Base-by-base conservation (phyloP, 371 early-diverging fungal genomes). In the Coemansia sp. region DNA sequence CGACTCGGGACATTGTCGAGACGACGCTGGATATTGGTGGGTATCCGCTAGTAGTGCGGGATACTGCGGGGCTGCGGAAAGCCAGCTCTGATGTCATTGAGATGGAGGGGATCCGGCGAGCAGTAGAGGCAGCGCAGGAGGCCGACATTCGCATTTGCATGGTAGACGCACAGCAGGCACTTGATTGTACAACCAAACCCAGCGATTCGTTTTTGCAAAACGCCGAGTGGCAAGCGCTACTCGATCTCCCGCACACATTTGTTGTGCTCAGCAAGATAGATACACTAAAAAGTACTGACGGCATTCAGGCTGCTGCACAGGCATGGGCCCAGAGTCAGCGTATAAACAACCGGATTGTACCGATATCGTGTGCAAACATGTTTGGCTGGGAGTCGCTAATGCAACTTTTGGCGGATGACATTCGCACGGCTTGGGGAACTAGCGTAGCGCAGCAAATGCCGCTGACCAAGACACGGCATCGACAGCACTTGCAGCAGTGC, bases 1-100 rank as follows among this genome's bases (percentile, higher is more conserved):
- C 94, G 7, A 93, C 93, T 11, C 70, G 94, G 4, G 94, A 93
- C 79, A 70, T 92, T 0, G 85, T 93, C 1, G 92, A 92, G 64
- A 85, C 86, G 1, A 87, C 86, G 8, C 48, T 92, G 32, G 85
- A 92, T 63, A 72, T 92, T 48, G 92, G 87, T 15, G 92, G 92
- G 12, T 91, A 87, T 67, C 92, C 91, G 6, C 82, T 92, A 6
- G 67, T 90, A 8, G 70, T 93, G 13, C 83, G 88, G 5, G 92
- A 93, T 65, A 91, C 93, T 9, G 94, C 94, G 4, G 94, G 94
- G 4, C 53, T 93, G 53, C 82, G 91, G 39, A 78, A 81, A 17
- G 82, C 89, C 2, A 61, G 79, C 9, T 12, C 40, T 41, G 91
- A 93, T 69, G 57, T 72, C 2, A 84, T 93, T 36, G 94, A 92